These are phyloP conservation scores for Biscogniauxia sp. DNA, from an alignment of 2,329 filamentous ascomycete genomes.

Conservation along the genomic window DNA sequence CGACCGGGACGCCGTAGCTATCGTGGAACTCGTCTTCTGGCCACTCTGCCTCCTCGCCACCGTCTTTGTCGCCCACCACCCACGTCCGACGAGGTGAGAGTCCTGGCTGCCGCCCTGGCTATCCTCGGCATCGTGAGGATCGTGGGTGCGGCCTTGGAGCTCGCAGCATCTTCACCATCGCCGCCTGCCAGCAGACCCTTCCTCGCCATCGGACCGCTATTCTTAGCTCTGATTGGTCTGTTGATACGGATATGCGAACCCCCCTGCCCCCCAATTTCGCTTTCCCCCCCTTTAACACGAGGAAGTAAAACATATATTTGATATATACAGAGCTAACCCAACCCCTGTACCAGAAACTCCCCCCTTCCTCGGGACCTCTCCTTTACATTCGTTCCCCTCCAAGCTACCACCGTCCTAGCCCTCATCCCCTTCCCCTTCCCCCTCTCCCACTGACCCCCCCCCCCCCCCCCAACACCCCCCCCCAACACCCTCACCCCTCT, in stretches of 20 bases:
- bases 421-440: too few relatives aligned
- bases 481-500: too few relatives aligned
- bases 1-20: background rate
- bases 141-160: background rate
- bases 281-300: background rate
- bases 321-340: background rate
- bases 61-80: background rate
- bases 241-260: background rate
- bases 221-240: background rate
- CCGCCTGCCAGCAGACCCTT: too few relatives aligned
- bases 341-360: background rate
- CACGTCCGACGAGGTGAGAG: background rate
- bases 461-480: too few relatives aligned
- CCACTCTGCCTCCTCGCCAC: background rate
- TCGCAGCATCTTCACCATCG: background rate
- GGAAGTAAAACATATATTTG: too few relatives aligned
- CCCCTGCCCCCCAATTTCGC: too few relatives aligned
- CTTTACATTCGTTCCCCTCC: background rate
- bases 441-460: too few relatives aligned
- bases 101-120: background rate
- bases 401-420: background rate
- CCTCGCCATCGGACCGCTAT: background rate
- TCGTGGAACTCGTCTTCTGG: conserved; percentile 1
- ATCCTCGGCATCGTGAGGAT: background rate
- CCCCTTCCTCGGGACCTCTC: background rate